Conservation (phyloP, 345 rosid species). For the Raphanus raphanistrum region DNA sequence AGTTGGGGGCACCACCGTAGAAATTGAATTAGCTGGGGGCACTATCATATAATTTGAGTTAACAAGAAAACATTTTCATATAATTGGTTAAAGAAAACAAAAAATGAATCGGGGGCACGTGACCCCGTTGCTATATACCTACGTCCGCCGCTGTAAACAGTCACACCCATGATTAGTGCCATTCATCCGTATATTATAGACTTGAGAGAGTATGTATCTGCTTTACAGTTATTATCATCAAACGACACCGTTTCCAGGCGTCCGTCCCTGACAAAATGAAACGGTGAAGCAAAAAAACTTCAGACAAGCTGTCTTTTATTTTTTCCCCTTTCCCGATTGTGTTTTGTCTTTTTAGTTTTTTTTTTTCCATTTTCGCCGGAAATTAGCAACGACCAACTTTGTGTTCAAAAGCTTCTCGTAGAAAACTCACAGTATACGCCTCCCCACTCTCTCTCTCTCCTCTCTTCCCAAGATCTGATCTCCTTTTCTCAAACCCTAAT, state of each 20-base stretch:
- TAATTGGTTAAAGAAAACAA: too few species aligned
- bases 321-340: constrained; percentile 11
- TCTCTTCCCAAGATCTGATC: constrained; percentile 30
- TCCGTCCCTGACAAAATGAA: constrained; percentile 15
- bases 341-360: constrained; percentile 14
- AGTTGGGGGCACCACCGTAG: too few species aligned
- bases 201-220: background rate
- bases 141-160: too few species aligned
- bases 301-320: background rate
- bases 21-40: too few species aligned
- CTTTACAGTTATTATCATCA: background rate
- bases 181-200: background rate
- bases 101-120: too few species aligned
- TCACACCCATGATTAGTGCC: background rate
- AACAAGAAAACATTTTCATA: too few species aligned
- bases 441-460: constrained; percentile 1
- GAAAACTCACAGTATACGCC: background rate
- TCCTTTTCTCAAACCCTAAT: constrained; percentile 32
- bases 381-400: constrained; percentile 4
- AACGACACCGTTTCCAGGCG: constrained; percentile 20
- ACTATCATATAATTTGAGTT: too few species aligned
- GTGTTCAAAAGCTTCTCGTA: background rate
- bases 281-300: constrained; percentile 20
- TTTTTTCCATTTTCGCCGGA: constrained; percentile 36
- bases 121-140: too few species aligned